These are phyloP conservation scores for Stephania japonica DNA, from an alignment of 164 flowering plant species.

Conservation along the genomic window DNA sequence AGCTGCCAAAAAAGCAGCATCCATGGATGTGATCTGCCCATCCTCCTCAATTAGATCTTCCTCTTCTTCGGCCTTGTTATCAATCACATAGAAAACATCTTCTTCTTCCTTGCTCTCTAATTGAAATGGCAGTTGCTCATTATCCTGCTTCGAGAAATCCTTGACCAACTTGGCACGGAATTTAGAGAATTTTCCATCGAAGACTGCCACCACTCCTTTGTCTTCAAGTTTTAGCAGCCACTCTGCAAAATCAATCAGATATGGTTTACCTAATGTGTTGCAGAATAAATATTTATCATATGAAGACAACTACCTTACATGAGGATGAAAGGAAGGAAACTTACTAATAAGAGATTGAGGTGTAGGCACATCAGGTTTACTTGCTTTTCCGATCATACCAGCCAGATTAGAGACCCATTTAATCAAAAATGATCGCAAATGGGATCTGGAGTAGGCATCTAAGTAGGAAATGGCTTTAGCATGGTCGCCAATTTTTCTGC, in stretches of 20 bases:
- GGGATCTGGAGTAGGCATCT: conserved; percentile 51
- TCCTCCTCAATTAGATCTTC: conserved; percentile 20
- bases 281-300: not conserved
- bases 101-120: conserved; percentile 19
- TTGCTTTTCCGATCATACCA: conserved; percentile 24
- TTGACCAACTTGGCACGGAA: conserved; percentile 26
- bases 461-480: conserved; percentile 41
- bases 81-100: conserved; percentile 35
- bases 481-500: conserved; percentile 51
- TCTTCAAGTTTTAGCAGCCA: conserved; percentile 52
- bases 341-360: conserved; percentile 60
- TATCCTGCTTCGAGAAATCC: conserved; percentile 21
- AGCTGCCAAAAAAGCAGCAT: conserved; percentile 44
- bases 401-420: conserved; percentile 33
- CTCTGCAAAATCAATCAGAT: conserved; percentile 26
- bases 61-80: conserved; percentile 36
- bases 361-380: conserved; percentile 32
- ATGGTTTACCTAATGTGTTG: not conserved
- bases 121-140: conserved; percentile 15
- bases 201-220: conserved; percentile 36
- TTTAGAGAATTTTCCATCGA: conserved; percentile 34
- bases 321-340: conserved; percentile 8
- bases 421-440: conserved; percentile 32
- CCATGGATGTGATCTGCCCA: conserved; percentile 24
- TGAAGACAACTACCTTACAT: not conserved